Percentiles rank a stretch among this genome's conserved stretches.
Conservation (phyloP, 140 eudicot species). For the Senecio squalidus region DNA sequence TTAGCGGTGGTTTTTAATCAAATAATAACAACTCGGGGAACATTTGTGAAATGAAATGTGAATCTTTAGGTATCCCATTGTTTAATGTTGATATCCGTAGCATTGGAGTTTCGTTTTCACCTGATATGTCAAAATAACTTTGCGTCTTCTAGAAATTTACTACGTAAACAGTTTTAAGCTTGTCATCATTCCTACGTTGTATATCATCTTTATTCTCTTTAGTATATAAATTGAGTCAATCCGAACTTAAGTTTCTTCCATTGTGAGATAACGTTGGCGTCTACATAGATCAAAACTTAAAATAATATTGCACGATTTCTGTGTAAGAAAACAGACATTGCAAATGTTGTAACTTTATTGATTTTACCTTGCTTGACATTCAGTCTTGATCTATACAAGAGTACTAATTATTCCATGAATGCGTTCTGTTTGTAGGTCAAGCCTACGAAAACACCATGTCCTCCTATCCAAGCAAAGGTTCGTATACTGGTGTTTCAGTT, state of each 20-base stretch:
- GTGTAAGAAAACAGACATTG: neutral
- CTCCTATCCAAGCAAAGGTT: slow-evolving; percentile 63
- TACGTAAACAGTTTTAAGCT: neutral
- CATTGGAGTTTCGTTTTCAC: neutral
- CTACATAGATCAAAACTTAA: no score
- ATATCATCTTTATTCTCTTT: no score
- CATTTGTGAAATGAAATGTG: no score
- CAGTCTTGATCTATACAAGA: neutral
- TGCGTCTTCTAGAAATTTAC: neutral
- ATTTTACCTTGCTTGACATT: neutral
- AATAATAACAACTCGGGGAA: no score
- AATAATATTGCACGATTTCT: neutral
- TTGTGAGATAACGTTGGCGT: no score
- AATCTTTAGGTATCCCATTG: no score
- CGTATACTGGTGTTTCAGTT: slow-evolving; percentile 11
- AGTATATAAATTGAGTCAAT: neutral
- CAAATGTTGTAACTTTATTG: neutral
- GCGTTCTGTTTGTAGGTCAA: slow-evolving; percentile 50
- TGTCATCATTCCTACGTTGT: neutral
- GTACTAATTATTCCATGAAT: neutral
- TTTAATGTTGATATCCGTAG: no score
- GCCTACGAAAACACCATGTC: slow-evolving; percentile 37
- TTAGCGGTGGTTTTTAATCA: no score
- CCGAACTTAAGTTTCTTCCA: neutral
- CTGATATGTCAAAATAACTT: neutral